phyloP scores from a whole-genome alignment of 352 stramenopile species.

The Pseudoperonospora humuli region DNA sequence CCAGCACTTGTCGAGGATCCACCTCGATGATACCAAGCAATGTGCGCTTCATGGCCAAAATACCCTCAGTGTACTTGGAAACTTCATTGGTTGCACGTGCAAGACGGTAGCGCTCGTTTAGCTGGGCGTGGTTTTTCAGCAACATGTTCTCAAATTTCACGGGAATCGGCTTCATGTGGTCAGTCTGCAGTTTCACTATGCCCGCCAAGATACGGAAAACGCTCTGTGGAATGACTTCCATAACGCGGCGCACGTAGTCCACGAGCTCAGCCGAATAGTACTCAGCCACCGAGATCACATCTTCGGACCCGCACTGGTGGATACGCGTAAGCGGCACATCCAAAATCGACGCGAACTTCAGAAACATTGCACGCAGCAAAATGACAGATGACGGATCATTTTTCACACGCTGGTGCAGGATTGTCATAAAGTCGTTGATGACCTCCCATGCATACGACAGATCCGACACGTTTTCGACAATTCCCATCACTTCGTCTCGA shows the following conservation, averaged over 20 bases:
- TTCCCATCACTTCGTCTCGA: slow-evolving; percentile 86
- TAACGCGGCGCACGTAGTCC: slow-evolving; percentile 90
- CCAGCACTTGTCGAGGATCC: slow-evolving; percentile 88
- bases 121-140: slow-evolving; percentile 88
- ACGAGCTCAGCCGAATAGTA: slow-evolving; percentile 94
- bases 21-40: slow-evolving; percentile 92
- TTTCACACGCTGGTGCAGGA: slow-evolving; percentile 90
- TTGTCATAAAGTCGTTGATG: slow-evolving; percentile 92
- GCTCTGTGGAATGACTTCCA: slow-evolving; percentile 92
- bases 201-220: slow-evolving; percentile 91
- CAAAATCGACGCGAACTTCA: slow-evolving; percentile 93
- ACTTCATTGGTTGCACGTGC: slow-evolving; percentile 91
- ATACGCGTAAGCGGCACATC: slow-evolving; percentile 91
- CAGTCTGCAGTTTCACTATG: slow-evolving; percentile 90
- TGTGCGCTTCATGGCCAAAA: slow-evolving; percentile 92
- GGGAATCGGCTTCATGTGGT: slow-evolving; percentile 87
- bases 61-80: slow-evolving; percentile 93
- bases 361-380: slow-evolving; percentile 89
- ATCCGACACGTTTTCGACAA: slow-evolving; percentile 92
- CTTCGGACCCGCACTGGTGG: slow-evolving; percentile 86
- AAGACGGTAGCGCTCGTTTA: slow-evolving; percentile 90
- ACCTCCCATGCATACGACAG: slow-evolving; percentile 93
- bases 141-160: slow-evolving; percentile 90
- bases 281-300: slow-evolving; percentile 88
- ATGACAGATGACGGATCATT: slow-evolving; percentile 90